Conservation (phyloP, 345 rosid genomes). For the rapeseed (Brassica napus) region Da-Ae NC_063442.1:43139501-43140000, state of each 20-base stretch:
- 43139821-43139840: conserved; percentile 90
- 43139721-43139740: not conserved
- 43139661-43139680: not conserved
- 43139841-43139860: conserved; percentile 75
- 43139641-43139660: conserved; percentile 7
- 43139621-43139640: conserved; percentile 20
- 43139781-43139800: conserved; percentile 77
- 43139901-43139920: conserved; percentile 64
- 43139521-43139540: too few species aligned
- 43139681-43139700: not conserved
- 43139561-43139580: too few species aligned
- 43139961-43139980: not conserved
- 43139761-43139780: conserved; percentile 66
- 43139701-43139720: not conserved
- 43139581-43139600: conserved; percentile 23
- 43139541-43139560: too few species aligned
- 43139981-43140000: not conserved
- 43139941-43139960: not conserved
- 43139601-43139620: conserved; percentile 23
- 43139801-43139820: conserved; percentile 82
- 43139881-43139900: conserved; percentile 71
- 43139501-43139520: too few species aligned
- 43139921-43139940: conserved; percentile 57
- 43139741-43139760: conserved; percentile 34
- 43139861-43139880: conserved; percentile 80